Conservation (phyloP, 2,329 filamentous ascomycete genomes). For the Bimuria novae-zelandiae region DNA sequence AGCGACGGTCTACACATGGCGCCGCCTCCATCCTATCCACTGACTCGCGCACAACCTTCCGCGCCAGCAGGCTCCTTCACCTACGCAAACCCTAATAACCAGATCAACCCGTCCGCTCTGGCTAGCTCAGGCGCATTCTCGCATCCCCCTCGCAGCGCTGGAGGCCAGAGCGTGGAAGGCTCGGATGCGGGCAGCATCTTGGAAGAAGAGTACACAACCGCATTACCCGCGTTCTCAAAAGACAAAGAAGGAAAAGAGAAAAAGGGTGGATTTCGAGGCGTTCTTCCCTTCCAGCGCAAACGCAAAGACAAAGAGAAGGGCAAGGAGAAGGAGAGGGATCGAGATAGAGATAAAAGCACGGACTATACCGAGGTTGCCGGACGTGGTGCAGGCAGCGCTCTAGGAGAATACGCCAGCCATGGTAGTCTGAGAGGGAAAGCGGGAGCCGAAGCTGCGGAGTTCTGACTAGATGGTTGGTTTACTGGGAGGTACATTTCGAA, state of each 20-base stretch:
- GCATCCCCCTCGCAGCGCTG: slow-evolving; percentile 33
- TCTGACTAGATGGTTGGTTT: slow-evolving; percentile 46
- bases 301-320: slow-evolving; percentile 38
- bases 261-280: slow-evolving; percentile 45
- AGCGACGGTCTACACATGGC: slow-evolving; percentile 44
- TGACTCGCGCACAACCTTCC: slow-evolving; percentile 31
- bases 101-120: slow-evolving; percentile 31
- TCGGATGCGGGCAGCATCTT: slow-evolving; percentile 41
- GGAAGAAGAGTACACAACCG: slow-evolving; percentile 47
- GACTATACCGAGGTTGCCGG: slow-evolving; percentile 24
- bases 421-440: slow-evolving; percentile 17
- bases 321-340: slow-evolving; percentile 27
- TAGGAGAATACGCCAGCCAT: slow-evolving; percentile 26
- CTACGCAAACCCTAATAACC: slow-evolving; percentile 30
- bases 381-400: slow-evolving; percentile 18
- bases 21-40: slow-evolving; percentile 35
- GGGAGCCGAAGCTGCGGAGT: slow-evolving; percentile 29
- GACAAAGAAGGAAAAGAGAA: slow-evolving; percentile 42
- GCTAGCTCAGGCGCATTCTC: slow-evolving; percentile 25
- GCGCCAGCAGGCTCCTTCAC: slow-evolving; percentile 27
- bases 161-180: slow-evolving; percentile 34
- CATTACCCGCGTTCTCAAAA: slow-evolving; percentile 41
- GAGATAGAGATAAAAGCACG: slow-evolving; percentile 23
- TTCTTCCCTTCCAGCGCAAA: slow-evolving; percentile 45
- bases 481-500: slow-evolving; percentile 26